A percentile compares a stretch with the other conserved stretches of the same genome.
phyloP scores from a whole-genome alignment of 306 rosid species.

The Inga oerstediana region DNA sequence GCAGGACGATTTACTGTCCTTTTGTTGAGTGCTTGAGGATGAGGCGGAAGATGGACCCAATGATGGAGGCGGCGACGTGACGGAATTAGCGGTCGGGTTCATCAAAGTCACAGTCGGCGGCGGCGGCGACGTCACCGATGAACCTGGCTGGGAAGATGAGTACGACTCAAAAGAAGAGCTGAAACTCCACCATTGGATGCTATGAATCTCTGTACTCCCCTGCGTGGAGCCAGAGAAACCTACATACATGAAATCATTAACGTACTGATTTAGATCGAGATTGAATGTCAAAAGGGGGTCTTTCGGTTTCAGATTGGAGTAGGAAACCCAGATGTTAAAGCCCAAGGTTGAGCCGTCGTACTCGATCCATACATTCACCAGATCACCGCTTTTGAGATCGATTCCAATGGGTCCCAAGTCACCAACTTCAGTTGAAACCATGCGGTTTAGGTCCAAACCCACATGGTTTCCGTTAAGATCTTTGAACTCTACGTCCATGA shows the following conservation, averaged over 20 bases:
- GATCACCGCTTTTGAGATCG: conserved; percentile 86
- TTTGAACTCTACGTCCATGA: conserved; percentile 86
- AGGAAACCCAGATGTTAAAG: conserved; percentile 73
- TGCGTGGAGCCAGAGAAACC: conserved; percentile 99
- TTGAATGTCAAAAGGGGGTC: conserved; percentile 66
- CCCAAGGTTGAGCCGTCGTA: conserved; percentile 64
- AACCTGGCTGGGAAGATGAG: conserved; percentile 31
- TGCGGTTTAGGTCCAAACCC: conserved; percentile 82
- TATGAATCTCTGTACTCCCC: conserved; percentile 91
- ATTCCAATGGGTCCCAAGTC: conserved; percentile 62
- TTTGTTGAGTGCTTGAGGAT: conserved; percentile 40
- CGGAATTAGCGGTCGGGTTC: conserved; percentile 70
- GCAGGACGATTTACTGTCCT: conserved; percentile 67
- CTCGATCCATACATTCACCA: conserved; percentile 90
- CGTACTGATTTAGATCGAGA: conserved; percentile 68
- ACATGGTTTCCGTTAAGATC: conserved; percentile 98
- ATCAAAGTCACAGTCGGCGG: conserved; percentile 59
- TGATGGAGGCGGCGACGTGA: conserved; percentile 70
- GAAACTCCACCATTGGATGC: conserved; percentile 94
- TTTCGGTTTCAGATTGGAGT: conserved; percentile 86
- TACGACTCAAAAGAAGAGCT: conserved; percentile 61
- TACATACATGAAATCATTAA: conserved; percentile 87
- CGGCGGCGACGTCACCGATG: conserved; percentile 58
- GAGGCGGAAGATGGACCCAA: conserved; percentile 59
- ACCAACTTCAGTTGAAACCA: conserved; percentile 64